Percentiles rank a stretch among this genome's conserved stretches.
Evolutionary conservation across 1,139 yeast genomes (phyloP).

Genomic region (Suhomyces anneliseae): DNA sequence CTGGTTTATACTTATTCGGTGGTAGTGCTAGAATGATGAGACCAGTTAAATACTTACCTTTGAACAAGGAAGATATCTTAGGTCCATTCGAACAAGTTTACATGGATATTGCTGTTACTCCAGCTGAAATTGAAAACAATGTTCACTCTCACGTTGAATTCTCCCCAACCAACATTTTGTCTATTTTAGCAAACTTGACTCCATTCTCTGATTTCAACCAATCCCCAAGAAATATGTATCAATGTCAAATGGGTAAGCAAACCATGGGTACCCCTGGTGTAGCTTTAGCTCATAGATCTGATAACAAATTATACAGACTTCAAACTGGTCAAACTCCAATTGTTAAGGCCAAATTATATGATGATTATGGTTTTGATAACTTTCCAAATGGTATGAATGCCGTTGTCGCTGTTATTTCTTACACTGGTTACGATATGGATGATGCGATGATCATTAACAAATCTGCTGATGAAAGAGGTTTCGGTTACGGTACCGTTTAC

Average conservation of each 20-base stretch:
- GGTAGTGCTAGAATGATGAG: slow-evolving; percentile 95
- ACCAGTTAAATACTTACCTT: slow-evolving; percentile 88
- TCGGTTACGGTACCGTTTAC: slow-evolving; percentile 95
- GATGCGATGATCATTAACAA: slow-evolving; percentile 99
- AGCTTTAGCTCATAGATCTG: slow-evolving; percentile 88
- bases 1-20: slow-evolving; percentile 89
- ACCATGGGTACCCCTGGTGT: slow-evolving; percentile 99
- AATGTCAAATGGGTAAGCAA: slow-evolving; percentile 99
- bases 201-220: slow-evolving; percentile 98
- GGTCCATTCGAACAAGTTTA: slow-evolving; percentile 99
- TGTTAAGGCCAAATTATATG: slow-evolving; percentile 90
- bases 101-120: slow-evolving; percentile 93
- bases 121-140: slow-evolving; percentile 80
- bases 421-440: slow-evolving; percentile 99
- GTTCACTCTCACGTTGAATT: slow-evolving; percentile 92
- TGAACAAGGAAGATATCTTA: slow-evolving; percentile 77
- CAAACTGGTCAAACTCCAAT: slow-evolving; percentile 98
- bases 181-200: slow-evolving; percentile 92
- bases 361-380: slow-evolving; percentile 96
- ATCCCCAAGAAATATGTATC: slow-evolving; percentile 99
- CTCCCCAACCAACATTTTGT: slow-evolving; percentile 89
- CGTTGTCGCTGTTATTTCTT: slow-evolving; percentile 97
- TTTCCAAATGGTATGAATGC: slow-evolving; percentile 99
- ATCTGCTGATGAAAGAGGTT: slow-evolving; percentile 96
- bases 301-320: slow-evolving; percentile 87